Evolutionary conservation across 208 protist genomes (phyloP).

Genomic region (Vickermania spadyakhi): DNA sequence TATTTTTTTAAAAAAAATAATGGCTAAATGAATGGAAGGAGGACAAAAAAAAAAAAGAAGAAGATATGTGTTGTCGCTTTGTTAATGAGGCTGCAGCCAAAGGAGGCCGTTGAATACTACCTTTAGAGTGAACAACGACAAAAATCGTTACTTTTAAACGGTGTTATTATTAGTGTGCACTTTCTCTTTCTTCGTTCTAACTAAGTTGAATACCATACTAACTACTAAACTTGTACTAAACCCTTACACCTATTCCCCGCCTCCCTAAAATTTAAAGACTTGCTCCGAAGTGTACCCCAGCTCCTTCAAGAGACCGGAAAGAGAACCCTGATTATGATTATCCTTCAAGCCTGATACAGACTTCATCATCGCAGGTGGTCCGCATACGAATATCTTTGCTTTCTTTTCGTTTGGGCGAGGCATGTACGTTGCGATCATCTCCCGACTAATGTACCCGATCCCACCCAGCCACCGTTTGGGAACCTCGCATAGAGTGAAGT

Average conservation of each 20-base stretch:
- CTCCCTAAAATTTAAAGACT: conserved; percentile 81
- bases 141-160: too few relatives aligned
- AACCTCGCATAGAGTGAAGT: conserved; percentile 75
- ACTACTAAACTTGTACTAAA: too few relatives aligned
- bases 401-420: conserved; percentile 57
- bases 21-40: conserved; percentile 1
- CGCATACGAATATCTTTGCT: conserved; percentile 75
- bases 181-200: too few relatives aligned
- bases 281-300: conserved; percentile 73
- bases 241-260: not conserved
- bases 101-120: too few relatives aligned
- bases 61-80: too few relatives aligned
- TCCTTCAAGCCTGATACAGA: conserved; percentile 78
- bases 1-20: not conserved
- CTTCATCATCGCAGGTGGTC: conserved; percentile 81
- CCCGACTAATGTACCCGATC: conserved; percentile 67
- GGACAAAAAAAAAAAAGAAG: conserved; percentile 2
- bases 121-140: too few relatives aligned
- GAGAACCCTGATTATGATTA: conserved; percentile 45
- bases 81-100: too few relatives aligned
- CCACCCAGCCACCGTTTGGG: conserved; percentile 68
- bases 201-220: too few relatives aligned
- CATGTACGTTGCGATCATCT: conserved; percentile 82
- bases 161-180: too few relatives aligned
- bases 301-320: conserved; percentile 52